Conservation (phyloP, 768 basidiomycete genomes). For the Suillus tomentosus region DNA sequence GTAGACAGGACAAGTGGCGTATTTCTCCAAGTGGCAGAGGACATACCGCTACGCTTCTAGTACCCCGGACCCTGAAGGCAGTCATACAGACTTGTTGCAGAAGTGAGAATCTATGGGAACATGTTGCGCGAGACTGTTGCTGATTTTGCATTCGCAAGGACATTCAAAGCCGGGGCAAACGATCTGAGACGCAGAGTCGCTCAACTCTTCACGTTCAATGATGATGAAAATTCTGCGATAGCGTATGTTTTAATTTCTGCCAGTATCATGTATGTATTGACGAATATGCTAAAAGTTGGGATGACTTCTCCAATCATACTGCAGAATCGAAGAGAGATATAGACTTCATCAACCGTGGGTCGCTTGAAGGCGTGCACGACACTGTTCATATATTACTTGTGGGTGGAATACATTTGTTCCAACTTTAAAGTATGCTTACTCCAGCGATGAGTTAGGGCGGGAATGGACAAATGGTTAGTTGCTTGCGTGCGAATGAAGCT, state of each 20-base stretch:
- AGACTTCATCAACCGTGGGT: conserved; percentile 17
- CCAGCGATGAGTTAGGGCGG: conserved; percentile 20
- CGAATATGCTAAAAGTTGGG: conserved; percentile 22
- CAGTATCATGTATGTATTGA: background rate
- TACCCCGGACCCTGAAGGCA: conserved; percentile 16
- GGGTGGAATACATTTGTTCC: conserved; percentile 6
- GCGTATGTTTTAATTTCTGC: conserved; percentile 12
- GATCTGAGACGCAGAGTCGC: conserved; percentile 22
- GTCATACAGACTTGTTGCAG: conserved; percentile 18
- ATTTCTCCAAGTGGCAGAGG: conserved; percentile 22
- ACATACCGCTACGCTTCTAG: conserved; percentile 23
- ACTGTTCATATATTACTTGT: conserved; percentile 22
- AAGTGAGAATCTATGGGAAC: conserved; percentile 13
- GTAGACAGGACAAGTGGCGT: conserved; percentile 19
- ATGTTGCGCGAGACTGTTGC: background rate
- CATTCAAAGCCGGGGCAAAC: conserved; percentile 19
- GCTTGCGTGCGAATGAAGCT: background rate
- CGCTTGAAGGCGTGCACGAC: conserved; percentile 27
- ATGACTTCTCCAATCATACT: conserved; percentile 30
- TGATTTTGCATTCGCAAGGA: conserved; percentile 11
- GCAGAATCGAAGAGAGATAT: conserved; percentile 22
- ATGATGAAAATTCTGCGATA: conserved; percentile 15
- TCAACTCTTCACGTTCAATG: conserved; percentile 23
- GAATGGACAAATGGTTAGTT: conserved; percentile 30
- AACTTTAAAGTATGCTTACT: background rate